These are phyloP conservation scores for Clarireedia homoeocarpa DNA, from an alignment of 2,329 filamentous ascomycete species.

Conservation along the genomic window DNA sequence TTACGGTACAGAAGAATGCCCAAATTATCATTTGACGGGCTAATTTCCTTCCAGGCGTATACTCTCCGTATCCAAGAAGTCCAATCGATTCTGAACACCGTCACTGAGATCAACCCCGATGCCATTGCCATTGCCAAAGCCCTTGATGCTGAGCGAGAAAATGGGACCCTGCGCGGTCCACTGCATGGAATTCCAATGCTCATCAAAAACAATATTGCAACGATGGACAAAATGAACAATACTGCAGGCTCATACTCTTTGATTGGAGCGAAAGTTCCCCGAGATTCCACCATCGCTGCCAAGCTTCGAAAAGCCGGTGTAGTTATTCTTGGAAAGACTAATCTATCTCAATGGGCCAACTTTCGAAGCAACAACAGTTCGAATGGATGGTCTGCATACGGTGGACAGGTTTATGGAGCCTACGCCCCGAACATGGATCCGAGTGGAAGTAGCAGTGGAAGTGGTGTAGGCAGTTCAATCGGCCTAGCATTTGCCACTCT, in stretches of 20 bases:
- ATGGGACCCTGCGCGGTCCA: constrained; percentile 25
- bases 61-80: constrained; percentile 17
- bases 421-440: constrained; percentile 55
- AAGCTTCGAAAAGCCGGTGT: constrained; percentile 55
- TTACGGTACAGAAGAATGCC: too few relatives aligned
- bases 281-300: constrained; percentile 47
- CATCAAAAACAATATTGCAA: constrained; percentile 54
- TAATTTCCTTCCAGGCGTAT: constrained; percentile 8
- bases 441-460: constrained; percentile 48
- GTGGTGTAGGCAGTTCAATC: background rate
- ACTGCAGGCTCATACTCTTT: constrained; percentile 50
- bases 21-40: too few relatives aligned
- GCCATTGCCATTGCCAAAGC: constrained; percentile 16
- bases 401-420: constrained; percentile 51
- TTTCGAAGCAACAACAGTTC: constrained; percentile 46
- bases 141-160: constrained; percentile 17
- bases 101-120: constrained; percentile 23
- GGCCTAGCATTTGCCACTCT: constrained; percentile 32
- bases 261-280: constrained; percentile 41
- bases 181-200: constrained; percentile 51
- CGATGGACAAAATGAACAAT: constrained; percentile 47
- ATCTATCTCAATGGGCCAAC: constrained; percentile 58
- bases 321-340: constrained; percentile 59
- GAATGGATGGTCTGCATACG: constrained; percentile 55
- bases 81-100: constrained; percentile 9